phyloP scores from a whole-genome alignment of 257 asterid species.

The Verbena officinalis region DNA sequence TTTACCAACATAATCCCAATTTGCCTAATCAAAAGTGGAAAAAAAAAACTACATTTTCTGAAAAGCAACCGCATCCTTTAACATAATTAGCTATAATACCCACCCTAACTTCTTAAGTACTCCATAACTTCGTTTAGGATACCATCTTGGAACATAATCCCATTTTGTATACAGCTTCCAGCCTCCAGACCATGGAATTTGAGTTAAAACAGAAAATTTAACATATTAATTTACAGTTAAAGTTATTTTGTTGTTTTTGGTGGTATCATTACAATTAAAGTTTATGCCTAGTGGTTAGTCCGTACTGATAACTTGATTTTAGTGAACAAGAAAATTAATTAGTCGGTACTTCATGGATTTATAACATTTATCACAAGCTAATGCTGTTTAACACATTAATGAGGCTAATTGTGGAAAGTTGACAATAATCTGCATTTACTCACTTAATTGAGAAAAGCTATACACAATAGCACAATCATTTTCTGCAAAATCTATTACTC shows the following conservation, averaged over 20 bases:
- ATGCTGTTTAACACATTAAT: neutral
- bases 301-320: neutral
- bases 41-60: neutral
- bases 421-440: neutral
- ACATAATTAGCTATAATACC: neutral
- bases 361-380: neutral
- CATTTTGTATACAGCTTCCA: neutral
- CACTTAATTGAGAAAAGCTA: neutral
- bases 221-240: neutral
- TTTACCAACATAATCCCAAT: slow-evolving; percentile 1
- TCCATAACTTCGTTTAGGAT: neutral
- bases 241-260: neutral
- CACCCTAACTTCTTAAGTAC: neutral
- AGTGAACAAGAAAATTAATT: neutral
- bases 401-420: neutral
- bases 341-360: neutral
- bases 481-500: neutral
- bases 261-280: neutral
- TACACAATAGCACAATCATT: neutral
- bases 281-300: too few relatives aligned
- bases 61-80: neutral
- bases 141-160: neutral
- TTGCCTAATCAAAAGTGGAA: neutral
- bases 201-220: neutral
- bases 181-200: neutral